Evolutionary conservation across 305 asterid genomes (phyloP).

Genomic region (Striga hermonthica): DNA sequence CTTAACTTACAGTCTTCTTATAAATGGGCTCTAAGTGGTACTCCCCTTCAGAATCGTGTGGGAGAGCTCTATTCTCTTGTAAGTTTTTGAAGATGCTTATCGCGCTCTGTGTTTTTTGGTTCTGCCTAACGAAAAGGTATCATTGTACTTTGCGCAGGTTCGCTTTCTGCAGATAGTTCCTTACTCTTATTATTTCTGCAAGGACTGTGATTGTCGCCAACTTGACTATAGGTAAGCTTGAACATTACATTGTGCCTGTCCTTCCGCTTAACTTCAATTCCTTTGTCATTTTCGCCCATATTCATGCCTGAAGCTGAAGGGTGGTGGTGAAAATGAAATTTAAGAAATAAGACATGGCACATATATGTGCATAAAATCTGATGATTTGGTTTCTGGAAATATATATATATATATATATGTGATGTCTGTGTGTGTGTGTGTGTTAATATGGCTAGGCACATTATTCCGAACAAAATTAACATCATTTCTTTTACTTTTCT

Average conservation of each 20-base stretch:
- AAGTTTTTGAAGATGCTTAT: slow-evolving; percentile 36
- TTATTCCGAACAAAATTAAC: no score
- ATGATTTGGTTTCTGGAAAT: no score
- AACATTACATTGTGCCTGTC: slow-evolving; percentile 3
- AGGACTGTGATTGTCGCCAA: slow-evolving; percentile 78
- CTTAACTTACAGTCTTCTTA: slow-evolving; percentile 71
- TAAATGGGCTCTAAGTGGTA: slow-evolving; percentile 96
- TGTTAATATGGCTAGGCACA: no score
- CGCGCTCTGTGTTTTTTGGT: slow-evolving; percentile 11
- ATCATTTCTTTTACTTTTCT: no score
- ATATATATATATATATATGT: no score
- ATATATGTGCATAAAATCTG: no score
- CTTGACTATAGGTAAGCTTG: slow-evolving; percentile 71
- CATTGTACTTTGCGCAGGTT: slow-evolving; percentile 52
- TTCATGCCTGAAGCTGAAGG: no score
- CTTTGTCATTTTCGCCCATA: no score
- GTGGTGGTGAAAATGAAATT: no score
- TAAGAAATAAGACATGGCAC: no score
- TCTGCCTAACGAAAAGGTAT: slow-evolving; percentile 27
- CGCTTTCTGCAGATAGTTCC: slow-evolving; percentile 81
- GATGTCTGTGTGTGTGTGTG: no score
- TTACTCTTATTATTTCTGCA: slow-evolving; percentile 83
- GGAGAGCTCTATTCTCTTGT: slow-evolving; percentile 98
- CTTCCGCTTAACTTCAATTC: no score
- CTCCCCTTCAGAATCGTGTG: slow-evolving; percentile 95